Evolutionary conservation across 225 moss, liverwort and hornwort species (phyloP), one percentile per base, ranked within the genome.

Genomic region (Ulota crispa): DNA sequence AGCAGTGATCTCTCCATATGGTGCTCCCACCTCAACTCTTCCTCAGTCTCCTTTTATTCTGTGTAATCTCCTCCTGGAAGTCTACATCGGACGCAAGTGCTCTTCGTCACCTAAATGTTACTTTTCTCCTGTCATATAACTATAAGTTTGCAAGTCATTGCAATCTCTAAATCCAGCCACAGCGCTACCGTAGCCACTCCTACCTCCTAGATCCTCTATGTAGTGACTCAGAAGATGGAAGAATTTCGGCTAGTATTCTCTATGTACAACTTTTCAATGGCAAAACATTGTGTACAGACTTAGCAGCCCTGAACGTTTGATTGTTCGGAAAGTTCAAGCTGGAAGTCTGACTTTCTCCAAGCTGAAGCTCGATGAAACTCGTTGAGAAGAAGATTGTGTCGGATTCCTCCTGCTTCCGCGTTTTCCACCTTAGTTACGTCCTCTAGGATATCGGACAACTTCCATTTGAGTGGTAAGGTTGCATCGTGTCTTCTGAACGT

Each of bases 241-340:
- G 78, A 75, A 5, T 57, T 70, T 32, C 80, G 67, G 52, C 80
- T 83, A 27, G 77, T 61, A 37, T 60, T 50, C 61, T 72, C 67
- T 72, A 64, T 84, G 64, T 81, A 84, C 87, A 84, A 69, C 34
- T 81, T 63, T 80, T 68, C 56, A 43, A 32, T 73, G 43, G 56
- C 68, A 56, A 64, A 81, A 63, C 73, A 78, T 68, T 50, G 45
- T 19, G 39, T 68, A 68, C 47, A 84, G 69, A 63, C n/a, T 36
- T 24, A 30, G 72, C 30, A 80, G 64, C 57, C 69, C 64, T 50
- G 39, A 64, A 47, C 54, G 32, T 63, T 60, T 67, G 31, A 36
- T 73, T 55, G 62, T 3, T 68, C 41, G 72, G 67, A 80, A 80
- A 54, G 20, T 68, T 71, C 61, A 61, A 76, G 42, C 73, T 19